Conservation (phyloP, 805 yeast genomes). For the Yarrowia osloensis region DNA sequence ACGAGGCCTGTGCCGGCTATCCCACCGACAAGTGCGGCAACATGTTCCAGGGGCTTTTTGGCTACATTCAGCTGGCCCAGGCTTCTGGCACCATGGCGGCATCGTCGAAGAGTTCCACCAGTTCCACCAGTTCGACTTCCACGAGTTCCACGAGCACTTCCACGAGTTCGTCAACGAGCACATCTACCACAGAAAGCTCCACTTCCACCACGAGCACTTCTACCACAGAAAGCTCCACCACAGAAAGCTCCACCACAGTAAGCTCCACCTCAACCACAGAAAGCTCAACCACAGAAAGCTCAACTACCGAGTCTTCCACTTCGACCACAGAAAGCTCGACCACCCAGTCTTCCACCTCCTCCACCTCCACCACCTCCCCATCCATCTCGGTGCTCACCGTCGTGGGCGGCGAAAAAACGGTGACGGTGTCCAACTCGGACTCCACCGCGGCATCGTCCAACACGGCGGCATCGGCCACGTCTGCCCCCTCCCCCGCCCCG, state of each 20-base stretch:
- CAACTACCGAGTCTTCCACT: conserved; percentile 33
- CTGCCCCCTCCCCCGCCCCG: conserved; percentile 1
- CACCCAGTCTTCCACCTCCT: conserved; percentile 23
- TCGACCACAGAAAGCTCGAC: conserved; percentile 33
- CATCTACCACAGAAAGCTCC: not conserved
- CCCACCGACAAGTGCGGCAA: conserved; percentile 50
- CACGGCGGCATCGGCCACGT: conserved; percentile 30
- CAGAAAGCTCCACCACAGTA: conserved; percentile 17
- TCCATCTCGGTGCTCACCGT: conserved; percentile 39
- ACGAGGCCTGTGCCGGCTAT: conserved; percentile 50
- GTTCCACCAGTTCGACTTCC: conserved; percentile 31
- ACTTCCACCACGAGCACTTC: conserved; percentile 29
- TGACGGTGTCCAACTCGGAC: conserved; percentile 34
- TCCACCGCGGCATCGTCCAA: not conserved
- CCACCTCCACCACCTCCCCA: conserved; percentile 31
- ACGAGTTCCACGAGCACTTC: conserved; percentile 19
- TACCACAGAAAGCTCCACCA: not conserved
- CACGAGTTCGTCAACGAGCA: not conserved
- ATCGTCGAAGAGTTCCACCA: not conserved
- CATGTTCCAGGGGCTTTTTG: conserved; percentile 50
- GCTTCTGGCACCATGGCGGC: conserved; percentile 41
- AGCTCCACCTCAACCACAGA: conserved; percentile 34
- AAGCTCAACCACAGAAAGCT: conserved; percentile 29
- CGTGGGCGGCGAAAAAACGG: conserved; percentile 36
- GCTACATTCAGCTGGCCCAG: conserved; percentile 51